Base-by-base conservation (phyloP, 768 basidiomycete species). In the Nidularia pulvinata region DNA sequence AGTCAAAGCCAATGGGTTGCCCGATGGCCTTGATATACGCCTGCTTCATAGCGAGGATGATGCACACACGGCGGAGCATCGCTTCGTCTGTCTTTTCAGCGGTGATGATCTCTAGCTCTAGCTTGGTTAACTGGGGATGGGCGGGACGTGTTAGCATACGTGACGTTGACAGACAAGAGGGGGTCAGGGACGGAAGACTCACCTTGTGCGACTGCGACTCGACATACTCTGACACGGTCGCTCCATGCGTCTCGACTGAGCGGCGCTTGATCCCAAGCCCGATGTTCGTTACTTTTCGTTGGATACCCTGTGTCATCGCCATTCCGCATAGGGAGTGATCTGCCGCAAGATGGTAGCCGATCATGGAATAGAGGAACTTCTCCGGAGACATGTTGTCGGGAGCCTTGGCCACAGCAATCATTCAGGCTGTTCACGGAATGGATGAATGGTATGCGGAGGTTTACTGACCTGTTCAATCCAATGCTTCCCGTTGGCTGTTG, bases 1-100 rank as follows among this genome's bases (percentile, higher is more conserved):
- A 89, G 71, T 93, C 90, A 65, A 93, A 92, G 1, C 89, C 90
- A 13, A 84, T 69, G 4, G 88, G 84, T 57, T 92, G 91, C 2
- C 90, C 92, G 55, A 93, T 86, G 0, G 92, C 92, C 59, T 86
- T 85, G 70, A 91, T 86, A 67, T 93, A 93, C 3, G 92, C 84
- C 19, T 86, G 76, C 60, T 93, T 94, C 62, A 93, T 77, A 1
- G 91, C 82, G 35, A 93, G 83, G 47, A 92, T 75, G 64, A 91
- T 88, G 67, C 82, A 89, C 3, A 93, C 73, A 1, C 92, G 82
- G 9, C 89, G 85, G 34, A 93, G 79, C 19, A 85, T 77, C 51
- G 85, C 74, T 32, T 88, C 85, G 57, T 89, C 86, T 1, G 76
- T 75, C 33, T 77, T 73, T 25, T 79, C 79, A 50, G 76, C 73